A percentile compares a stretch with the other conserved stretches of the same genome.
Conservation (phyloP, 2,329 filamentous ascomycete species). For the Aspergillus luchuensis region DNA sequence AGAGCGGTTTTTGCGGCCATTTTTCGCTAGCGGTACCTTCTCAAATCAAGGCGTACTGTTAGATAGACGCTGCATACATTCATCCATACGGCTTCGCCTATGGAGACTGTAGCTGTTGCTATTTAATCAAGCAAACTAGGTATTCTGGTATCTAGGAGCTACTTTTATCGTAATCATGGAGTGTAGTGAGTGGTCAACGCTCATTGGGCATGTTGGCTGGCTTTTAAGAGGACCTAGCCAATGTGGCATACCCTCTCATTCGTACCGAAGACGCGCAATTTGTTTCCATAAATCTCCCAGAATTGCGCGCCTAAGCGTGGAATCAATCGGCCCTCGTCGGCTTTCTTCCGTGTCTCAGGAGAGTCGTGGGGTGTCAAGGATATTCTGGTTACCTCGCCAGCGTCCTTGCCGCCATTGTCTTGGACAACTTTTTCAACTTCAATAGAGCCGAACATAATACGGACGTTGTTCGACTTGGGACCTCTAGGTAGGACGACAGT, state of each 20-base stretch:
- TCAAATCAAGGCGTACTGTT: constrained; percentile 78
- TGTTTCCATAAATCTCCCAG: constrained; percentile 62
- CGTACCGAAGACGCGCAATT: constrained; percentile 62
- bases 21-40: constrained; percentile 99
- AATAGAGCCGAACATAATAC: constrained; percentile 3
- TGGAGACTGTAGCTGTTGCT: neutral
- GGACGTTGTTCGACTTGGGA: neutral
- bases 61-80: constrained; percentile 94
- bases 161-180: neutral
- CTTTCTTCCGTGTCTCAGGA: constrained; percentile 24
- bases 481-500: neutral
- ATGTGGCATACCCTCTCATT: constrained; percentile 51
- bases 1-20: constrained; percentile 79
- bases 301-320: constrained; percentile 56
- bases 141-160: neutral
- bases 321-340: constrained; percentile 48
- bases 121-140: neutral
- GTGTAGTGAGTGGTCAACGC: neutral
- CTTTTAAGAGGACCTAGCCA: constrained; percentile 1
- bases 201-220: neutral
- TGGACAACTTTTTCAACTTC: neutral
- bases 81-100: constrained; percentile 1
- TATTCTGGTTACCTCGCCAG: neutral
- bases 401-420: neutral
- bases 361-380: neutral